phyloP scores from a whole-genome alignment of 2,329 filamentous ascomycete species.

The Paracoccidioides brasiliensis region DNA sequence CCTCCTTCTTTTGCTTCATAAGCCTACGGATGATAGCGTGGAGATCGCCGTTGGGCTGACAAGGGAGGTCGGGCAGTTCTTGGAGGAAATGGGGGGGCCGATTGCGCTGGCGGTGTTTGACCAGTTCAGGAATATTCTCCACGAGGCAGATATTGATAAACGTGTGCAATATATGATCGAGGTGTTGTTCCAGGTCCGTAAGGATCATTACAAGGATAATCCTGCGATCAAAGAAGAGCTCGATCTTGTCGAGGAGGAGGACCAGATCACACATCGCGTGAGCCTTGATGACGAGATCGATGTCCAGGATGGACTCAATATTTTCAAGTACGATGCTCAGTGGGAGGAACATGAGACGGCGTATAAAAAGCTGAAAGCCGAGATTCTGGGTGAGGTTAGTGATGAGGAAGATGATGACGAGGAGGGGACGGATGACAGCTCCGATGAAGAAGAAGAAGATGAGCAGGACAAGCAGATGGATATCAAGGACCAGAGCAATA shows the following conservation, averaged over 20 bases:
- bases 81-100: constrained; percentile 86
- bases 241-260: constrained; percentile 91
- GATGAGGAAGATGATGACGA: constrained; percentile 66
- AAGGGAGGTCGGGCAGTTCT: constrained; percentile 80
- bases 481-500: constrained; percentile 96
- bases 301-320: constrained; percentile 75
- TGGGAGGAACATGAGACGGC: constrained; percentile 85
- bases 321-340: constrained; percentile 86
- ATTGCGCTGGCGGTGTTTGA: constrained; percentile 89
- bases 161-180: constrained; percentile 99
- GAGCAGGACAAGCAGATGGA: constrained; percentile 73
- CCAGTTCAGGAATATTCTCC: constrained; percentile 85
- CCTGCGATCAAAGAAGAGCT: constrained; percentile 81
- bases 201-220: constrained; percentile 94
- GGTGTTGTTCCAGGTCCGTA: constrained; percentile 88
- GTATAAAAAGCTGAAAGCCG: constrained; percentile 80
- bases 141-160: constrained; percentile 95
- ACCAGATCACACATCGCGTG: constrained; percentile 85
- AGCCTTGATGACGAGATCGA: constrained; percentile 74
- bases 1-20: constrained; percentile 77
- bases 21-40: constrained; percentile 92
- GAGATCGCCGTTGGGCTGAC: constrained; percentile 94
- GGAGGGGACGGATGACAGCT: constrained; percentile 47
- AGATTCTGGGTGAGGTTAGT: constrained; percentile 88
- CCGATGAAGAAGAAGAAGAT: constrained; percentile 59